Percentiles rank a stretch among this genome's conserved stretches.
These are phyloP conservation scores for Sporothrix pseudoabietina DNA, from an alignment of 2,329 filamentous ascomycete genomes.

Conservation along the genomic window DNA sequence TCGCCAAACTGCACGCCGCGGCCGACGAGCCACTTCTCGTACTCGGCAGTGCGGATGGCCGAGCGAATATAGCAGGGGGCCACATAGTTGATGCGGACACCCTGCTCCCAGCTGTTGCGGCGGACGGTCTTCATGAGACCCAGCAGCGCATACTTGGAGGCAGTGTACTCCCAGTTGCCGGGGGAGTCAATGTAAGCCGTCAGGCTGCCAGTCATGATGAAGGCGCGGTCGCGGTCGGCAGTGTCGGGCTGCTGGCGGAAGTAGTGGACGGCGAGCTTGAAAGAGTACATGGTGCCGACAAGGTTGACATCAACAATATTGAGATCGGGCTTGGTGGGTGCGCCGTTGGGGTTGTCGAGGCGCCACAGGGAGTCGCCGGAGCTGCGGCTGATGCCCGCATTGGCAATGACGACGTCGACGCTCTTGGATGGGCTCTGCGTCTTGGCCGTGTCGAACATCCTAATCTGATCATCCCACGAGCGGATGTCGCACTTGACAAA, in stretches of 20 bases:
- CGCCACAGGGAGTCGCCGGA: conserved; percentile 21
- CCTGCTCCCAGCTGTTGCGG: conserved; percentile 27
- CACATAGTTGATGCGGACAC: conserved; percentile 26
- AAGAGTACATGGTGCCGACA: conserved; percentile 22
- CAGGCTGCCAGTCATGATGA: conserved; percentile 20
- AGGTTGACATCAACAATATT: conserved; percentile 24
- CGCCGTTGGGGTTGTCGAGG: conserved; percentile 18
- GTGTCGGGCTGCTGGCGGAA: conserved; percentile 24
- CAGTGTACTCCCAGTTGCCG: conserved; percentile 28
- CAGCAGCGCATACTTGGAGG: conserved; percentile 15
- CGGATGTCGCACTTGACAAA: conserved; percentile 26
- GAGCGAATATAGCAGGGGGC: conserved; percentile 22
- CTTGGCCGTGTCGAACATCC: conserved; percentile 23
- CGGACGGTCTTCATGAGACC: conserved; percentile 25
- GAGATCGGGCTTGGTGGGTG: conserved; percentile 23
- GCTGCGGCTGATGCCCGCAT: conserved; percentile 26
- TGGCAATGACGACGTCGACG: conserved; percentile 22
- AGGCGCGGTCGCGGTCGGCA: conserved; percentile 14
- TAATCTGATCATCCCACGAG: conserved; percentile 21
- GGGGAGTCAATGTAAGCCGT: conserved; percentile 18
- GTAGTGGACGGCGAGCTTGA: conserved; percentile 27
- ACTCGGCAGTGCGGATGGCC: conserved; percentile 26
- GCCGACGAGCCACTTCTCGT: conserved; percentile 25
- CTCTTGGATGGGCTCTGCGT: conserved; percentile 19
- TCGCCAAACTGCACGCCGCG: conserved; percentile 26